Percentiles rank a stretch among this genome's conserved stretches.
Conservation (phyloP, 2,329 filamentous ascomycete species). For the Podosphaera fusca region DNA sequence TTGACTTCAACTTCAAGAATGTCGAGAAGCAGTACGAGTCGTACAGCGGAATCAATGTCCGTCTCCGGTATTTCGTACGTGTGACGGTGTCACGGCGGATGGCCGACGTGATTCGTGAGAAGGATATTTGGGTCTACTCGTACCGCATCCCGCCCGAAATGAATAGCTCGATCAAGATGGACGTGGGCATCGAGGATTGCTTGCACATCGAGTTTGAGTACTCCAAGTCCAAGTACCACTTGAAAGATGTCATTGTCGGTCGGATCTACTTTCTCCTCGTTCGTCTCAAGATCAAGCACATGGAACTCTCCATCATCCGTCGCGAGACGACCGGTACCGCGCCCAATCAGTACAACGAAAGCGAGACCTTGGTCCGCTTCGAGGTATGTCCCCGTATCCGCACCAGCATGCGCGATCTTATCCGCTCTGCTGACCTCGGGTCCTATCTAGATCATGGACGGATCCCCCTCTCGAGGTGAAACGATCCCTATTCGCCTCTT, state of each 20-base stretch:
- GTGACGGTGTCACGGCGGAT: conserved; percentile 92
- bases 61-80: conserved; percentile 91
- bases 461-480: conserved; percentile 77
- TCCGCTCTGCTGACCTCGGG: background rate
- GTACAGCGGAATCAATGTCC: conserved; percentile 98
- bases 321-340: conserved; percentile 89
- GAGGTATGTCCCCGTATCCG: conserved; percentile 32
- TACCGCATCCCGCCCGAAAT: conserved; percentile 96
- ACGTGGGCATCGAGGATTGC: conserved; percentile 97
- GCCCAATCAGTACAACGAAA: conserved; percentile 98
- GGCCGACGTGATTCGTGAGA: conserved; percentile 94
- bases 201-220: conserved; percentile 99
- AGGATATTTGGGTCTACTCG: conserved; percentile 98
- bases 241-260: conserved; percentile 97
- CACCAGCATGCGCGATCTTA: background rate
- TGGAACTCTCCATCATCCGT: conserved; percentile 95
- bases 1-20: conserved; percentile 99
- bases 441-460: conserved; percentile 72
- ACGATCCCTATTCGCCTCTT: conserved; percentile 95
- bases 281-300: conserved; percentile 96
- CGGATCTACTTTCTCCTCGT: conserved; percentile 96
- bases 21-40: conserved; percentile 99
- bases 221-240: conserved; percentile 95
- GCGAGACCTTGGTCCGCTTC: conserved; percentile 89
- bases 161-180: conserved; percentile 99